Conservation (phyloP, 2,329 filamentous ascomycete genomes). For the Calonectria crousiana region DNA sequence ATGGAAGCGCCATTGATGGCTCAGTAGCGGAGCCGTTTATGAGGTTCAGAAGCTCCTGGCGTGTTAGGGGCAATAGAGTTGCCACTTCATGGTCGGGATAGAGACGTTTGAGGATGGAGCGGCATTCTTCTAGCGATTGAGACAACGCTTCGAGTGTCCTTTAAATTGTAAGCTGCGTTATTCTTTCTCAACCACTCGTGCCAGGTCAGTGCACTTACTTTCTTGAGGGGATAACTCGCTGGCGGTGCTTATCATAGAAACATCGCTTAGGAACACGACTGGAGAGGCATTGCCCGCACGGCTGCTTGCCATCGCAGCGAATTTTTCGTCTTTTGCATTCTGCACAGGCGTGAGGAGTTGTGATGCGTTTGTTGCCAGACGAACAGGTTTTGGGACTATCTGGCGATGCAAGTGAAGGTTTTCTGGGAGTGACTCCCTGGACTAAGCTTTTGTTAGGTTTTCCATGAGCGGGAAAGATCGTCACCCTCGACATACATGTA, state of each 20-base stretch:
- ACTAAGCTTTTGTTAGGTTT: slow-evolving; percentile 47
- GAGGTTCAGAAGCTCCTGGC: slow-evolving; percentile 70
- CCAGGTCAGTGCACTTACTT: slow-evolving; percentile 65
- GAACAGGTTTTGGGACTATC: slow-evolving; percentile 54
- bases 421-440: slow-evolving; percentile 65
- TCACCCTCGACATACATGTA: slow-evolving; percentile 37
- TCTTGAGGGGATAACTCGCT: slow-evolving; percentile 80
- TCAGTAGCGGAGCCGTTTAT: slow-evolving; percentile 61
- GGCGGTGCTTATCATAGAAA: slow-evolving; percentile 84
- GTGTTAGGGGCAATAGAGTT: slow-evolving; percentile 65
- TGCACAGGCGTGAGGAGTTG: slow-evolving; percentile 75
- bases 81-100: slow-evolving; percentile 70
- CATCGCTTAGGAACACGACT: slow-evolving; percentile 84
- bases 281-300: slow-evolving; percentile 85
- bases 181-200: slow-evolving; percentile 22
- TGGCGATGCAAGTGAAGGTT: slow-evolving; percentile 56
- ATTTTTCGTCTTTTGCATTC: slow-evolving; percentile 87
- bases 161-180: slow-evolving; percentile 23
- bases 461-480: neutral
- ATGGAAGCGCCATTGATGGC: slow-evolving; percentile 59
- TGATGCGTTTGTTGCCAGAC: slow-evolving; percentile 61
- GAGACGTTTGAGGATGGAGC: slow-evolving; percentile 70
- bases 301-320: slow-evolving; percentile 84
- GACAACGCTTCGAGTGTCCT: slow-evolving; percentile 73
- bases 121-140: slow-evolving; percentile 75